Evolutionary conservation across 371 early-diverging fungal species (phyloP).

Genomic region (Mortierella sp.): DNA sequence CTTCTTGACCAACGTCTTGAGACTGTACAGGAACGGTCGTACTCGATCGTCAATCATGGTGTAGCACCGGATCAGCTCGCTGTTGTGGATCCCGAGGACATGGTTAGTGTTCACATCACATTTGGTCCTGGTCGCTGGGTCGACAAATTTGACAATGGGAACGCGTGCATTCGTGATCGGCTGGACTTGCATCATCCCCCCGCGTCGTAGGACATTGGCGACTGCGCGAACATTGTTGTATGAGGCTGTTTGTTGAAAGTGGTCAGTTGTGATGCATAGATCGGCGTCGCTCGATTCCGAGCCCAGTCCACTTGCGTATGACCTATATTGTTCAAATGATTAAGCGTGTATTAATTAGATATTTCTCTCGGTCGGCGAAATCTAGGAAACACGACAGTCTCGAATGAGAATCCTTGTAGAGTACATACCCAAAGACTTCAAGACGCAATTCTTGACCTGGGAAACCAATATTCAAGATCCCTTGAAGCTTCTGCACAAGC

Average conservation of each 20-base stretch:
- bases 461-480: conserved; percentile 22
- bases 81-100: conserved; percentile 80
- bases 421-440: conserved; percentile 40
- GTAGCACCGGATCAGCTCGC: conserved; percentile 78
- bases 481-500: conserved; percentile 28
- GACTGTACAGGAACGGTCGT: conserved; percentile 71
- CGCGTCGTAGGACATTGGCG: conserved; percentile 16
- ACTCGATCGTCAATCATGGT: conserved; percentile 83
- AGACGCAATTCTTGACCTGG: conserved; percentile 21
- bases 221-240: conserved; percentile 37
- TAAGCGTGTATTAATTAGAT: not conserved
- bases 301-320: conserved; percentile 48
- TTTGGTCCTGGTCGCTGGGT: conserved; percentile 32
- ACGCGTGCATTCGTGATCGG: conserved; percentile 40
- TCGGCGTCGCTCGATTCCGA: conserved; percentile 48
- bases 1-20: conserved; percentile 65
- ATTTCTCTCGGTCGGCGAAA: not conserved
- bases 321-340: conserved; percentile 13
- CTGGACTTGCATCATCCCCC: conserved; percentile 35
- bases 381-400: not conserved
- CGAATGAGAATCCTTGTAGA: too few relatives aligned
- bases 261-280: conserved; percentile 41
- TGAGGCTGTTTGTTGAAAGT: conserved; percentile 10
- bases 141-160: conserved; percentile 55
- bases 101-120: conserved; percentile 85